Evolutionary conservation across 108 stramenopile species (phyloP).

Genomic region (Asterionellopsis glacialis): DNA sequence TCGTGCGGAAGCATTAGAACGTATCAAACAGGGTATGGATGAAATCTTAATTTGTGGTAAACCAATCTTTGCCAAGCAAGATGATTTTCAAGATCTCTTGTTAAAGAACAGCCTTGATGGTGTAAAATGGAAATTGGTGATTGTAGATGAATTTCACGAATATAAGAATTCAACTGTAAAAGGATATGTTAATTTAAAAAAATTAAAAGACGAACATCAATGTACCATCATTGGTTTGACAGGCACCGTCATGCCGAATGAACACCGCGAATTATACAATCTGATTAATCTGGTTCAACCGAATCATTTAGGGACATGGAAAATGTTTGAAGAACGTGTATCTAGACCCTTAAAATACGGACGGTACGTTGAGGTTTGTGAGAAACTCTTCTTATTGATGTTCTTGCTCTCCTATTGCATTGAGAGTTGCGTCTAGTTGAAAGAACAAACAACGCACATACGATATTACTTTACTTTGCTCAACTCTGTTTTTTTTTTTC

Average conservation of each 20-base stretch:
- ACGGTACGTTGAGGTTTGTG: constrained; percentile 25
- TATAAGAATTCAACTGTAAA: constrained; percentile 36
- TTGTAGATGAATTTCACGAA: constrained; percentile 84
- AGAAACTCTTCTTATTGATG: too few relatives aligned
- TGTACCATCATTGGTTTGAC: constrained; percentile 45
- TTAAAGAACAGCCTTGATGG: constrained; percentile 8
- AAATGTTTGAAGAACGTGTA: constrained; percentile 41
- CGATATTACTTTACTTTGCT: too few relatives aligned
- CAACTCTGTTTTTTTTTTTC: too few relatives aligned
- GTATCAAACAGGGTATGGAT: constrained; percentile 40
- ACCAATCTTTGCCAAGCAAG: constrained; percentile 34
- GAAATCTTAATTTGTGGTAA: constrained; percentile 69
- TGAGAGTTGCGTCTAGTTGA: too few relatives aligned
- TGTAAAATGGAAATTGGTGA: constrained; percentile 68
- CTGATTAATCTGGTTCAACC: constrained; percentile 73
- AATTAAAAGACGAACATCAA: constrained; percentile 15
- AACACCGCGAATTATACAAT: constrained; percentile 69
- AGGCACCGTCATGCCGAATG: constrained; percentile 68
- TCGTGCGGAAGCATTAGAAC: constrained; percentile 36
- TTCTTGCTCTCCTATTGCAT: too few relatives aligned
- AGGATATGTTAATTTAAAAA: constrained; percentile 25
- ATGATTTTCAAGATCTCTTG: constrained; percentile 20
- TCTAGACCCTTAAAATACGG: constrained; percentile 58
- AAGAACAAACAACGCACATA: too few relatives aligned
- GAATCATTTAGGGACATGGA: constrained; percentile 46